Conservation (phyloP, 331 rosid species). For the Ulmus americana region DNA sequence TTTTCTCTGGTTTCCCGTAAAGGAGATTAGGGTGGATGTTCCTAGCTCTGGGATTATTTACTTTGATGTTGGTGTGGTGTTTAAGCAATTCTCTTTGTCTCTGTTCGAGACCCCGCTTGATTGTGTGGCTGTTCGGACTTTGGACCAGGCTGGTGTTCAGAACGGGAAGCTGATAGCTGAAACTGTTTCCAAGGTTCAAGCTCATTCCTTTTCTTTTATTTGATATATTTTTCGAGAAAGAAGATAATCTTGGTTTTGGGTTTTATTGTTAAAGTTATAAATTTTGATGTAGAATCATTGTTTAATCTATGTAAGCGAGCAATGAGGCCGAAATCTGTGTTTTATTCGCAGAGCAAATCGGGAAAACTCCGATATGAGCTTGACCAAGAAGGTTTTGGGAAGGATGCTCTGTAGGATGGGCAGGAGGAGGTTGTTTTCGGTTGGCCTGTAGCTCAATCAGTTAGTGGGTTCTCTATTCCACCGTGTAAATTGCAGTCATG, state of each 20-base stretch:
- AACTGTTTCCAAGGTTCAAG: slow-evolving; percentile 32
- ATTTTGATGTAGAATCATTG: neutral
- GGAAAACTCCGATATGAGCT: slow-evolving; percentile 29
- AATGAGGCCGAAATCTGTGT: slow-evolving; percentile 5
- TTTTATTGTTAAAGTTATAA: neutral
- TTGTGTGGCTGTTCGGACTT: slow-evolving; percentile 39
- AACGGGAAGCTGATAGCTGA: neutral
- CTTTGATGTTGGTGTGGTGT: slow-evolving; percentile 72
- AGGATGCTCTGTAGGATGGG: slow-evolving; percentile 34
- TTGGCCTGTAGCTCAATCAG: slow-evolving; percentile 28
- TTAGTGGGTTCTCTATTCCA: slow-evolving; percentile 27
- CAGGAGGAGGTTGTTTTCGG: slow-evolving; percentile 17
- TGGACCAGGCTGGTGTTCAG: slow-evolving; percentile 2
- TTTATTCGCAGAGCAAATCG: slow-evolving; percentile 29
- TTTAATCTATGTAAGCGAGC: neutral
- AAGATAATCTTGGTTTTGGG: neutral
- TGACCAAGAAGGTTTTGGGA: slow-evolving; percentile 31
- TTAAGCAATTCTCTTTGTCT: slow-evolving; percentile 61
- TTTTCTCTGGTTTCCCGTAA: slow-evolving; percentile 78
- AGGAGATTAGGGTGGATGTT: slow-evolving; percentile 65
- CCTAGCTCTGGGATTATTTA: slow-evolving; percentile 77
- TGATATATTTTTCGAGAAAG: neutral
- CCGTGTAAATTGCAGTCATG: slow-evolving; percentile 25
- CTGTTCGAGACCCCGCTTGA: slow-evolving; percentile 76
- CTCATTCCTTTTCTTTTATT: neutral